Conservation (phyloP, 2,329 filamentous ascomycete species). For the Alternaria rosae region DNA sequence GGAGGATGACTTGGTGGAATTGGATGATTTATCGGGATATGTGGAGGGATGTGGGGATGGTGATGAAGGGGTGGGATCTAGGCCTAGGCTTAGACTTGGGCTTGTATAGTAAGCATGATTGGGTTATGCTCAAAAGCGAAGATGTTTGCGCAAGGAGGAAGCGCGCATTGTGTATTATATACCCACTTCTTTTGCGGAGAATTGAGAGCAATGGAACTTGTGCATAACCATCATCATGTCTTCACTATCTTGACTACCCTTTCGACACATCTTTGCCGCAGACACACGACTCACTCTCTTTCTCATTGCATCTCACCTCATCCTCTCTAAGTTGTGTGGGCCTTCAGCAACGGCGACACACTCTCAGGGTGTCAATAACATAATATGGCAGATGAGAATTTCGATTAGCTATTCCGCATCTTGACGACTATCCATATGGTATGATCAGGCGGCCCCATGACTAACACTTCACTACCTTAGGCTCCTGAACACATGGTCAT, state of each 20-base stretch:
- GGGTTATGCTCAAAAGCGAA: background rate
- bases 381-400: background rate
- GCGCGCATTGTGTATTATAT: background rate
- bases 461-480: background rate
- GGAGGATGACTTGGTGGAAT: background rate
- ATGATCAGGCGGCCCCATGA: background rate
- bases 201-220: background rate
- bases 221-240: too few species aligned
- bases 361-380: conserved; percentile 40
- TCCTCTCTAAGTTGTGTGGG: too few species aligned
- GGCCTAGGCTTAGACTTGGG: background rate
- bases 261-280: too few species aligned
- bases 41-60: background rate
- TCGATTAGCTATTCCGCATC: background rate
- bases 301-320: too few species aligned
- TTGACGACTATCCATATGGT: background rate
- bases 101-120: background rate
- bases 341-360: conserved; percentile 37
- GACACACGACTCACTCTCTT: too few species aligned
- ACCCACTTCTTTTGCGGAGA: background rate
- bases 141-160: background rate
- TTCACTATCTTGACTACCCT: too few species aligned
- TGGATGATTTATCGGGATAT: background rate
- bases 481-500: conserved; percentile 5
- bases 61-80: background rate